Base-by-base conservation (phyloP, 345 rosid genomes). In the Euphorbia tirucalli region DNA sequence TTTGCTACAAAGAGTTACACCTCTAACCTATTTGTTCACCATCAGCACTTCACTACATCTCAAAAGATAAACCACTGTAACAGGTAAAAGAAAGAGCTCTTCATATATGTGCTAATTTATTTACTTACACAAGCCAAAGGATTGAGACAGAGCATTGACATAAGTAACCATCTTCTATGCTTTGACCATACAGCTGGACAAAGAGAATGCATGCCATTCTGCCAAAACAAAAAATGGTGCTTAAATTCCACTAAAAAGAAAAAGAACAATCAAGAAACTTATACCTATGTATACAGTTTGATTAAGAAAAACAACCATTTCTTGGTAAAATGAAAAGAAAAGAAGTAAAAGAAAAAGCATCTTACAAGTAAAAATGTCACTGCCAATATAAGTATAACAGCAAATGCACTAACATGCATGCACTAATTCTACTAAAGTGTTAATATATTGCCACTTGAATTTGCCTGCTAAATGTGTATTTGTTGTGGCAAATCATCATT, bases 171-270 rank as follows among this genome's bases (percentile, higher is more conserved):
- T 78, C 97, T 89, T 72, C 97, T 77, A 78, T 95, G 97, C 84
- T 89, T 92, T 77, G 99, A 95, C 99, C 97, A 95, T 66, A 95
- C 77, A 37, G 97, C 96, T 67, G 99, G 99, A 79, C 99, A 95
- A 10, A 95, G 86, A 57, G 97, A 95, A 81, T 95, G 99, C 85
- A 92, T 82, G 61, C 99, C 99, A 77, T 88, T 90, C 99, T 95
- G 92, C 73, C 11, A 63, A 73, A 44, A 43, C 22, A 59, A 48
- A 65, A 73, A 79, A 58, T 1, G 57, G 39, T 54, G 25, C 41
- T 48, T 70, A 27, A 80, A 71, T 64, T 37, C 14, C 50, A 41
- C 16, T 10, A 6, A 66, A 65, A 35, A 55, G n/a, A 30, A 62
- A 50, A 63, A 16, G 70, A 60, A 32, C 44, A 16, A 57, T 62